Conservation (phyloP, 257 asterid genomes). For the Solanum virginianum region DNA sequence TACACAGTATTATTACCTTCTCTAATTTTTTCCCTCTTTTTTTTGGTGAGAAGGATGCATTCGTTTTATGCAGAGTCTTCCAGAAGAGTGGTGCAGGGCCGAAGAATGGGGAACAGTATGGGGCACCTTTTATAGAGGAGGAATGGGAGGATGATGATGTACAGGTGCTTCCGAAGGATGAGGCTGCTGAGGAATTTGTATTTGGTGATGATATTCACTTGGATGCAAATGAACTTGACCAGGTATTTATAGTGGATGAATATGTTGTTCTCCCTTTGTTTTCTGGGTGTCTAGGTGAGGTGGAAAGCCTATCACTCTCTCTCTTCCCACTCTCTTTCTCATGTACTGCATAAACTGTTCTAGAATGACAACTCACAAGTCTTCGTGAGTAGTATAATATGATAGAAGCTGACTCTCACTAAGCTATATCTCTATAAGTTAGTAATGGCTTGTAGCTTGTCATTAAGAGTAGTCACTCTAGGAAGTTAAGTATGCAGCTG, state of each 20-base stretch:
- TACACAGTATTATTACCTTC: not conserved
- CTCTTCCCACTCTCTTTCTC: not conserved
- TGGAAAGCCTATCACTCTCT: not conserved
- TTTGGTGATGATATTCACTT: conserved; percentile 40
- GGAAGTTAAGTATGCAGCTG: not conserved
- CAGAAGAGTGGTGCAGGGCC: conserved; percentile 99
- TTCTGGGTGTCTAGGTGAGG: not conserved
- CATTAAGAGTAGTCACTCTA: not conserved
- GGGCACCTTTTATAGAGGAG: conserved; percentile 85
- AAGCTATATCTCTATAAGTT: not conserved
- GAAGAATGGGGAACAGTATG: conserved; percentile 90
- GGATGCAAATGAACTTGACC: conserved; percentile 67
- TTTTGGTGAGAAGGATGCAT: conserved; percentile 50
- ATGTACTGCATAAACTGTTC: not conserved
- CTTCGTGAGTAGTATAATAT: not conserved
- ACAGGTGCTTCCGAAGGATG: conserved; percentile 32
- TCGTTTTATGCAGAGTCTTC: conserved; percentile 77
- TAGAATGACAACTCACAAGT: not conserved
- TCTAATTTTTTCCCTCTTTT: conserved; percentile 1
- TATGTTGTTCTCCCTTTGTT: not conserved
- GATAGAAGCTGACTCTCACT: not conserved
- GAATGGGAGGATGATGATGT: conserved; percentile 79
- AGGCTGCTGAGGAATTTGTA: conserved; percentile 47
- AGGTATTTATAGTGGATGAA: conserved; percentile 21
- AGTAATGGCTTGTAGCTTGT: not conserved